Base-by-base conservation (phyloP, 495 filamentous ascomycete species). In the Platismatia glauca region DNA sequence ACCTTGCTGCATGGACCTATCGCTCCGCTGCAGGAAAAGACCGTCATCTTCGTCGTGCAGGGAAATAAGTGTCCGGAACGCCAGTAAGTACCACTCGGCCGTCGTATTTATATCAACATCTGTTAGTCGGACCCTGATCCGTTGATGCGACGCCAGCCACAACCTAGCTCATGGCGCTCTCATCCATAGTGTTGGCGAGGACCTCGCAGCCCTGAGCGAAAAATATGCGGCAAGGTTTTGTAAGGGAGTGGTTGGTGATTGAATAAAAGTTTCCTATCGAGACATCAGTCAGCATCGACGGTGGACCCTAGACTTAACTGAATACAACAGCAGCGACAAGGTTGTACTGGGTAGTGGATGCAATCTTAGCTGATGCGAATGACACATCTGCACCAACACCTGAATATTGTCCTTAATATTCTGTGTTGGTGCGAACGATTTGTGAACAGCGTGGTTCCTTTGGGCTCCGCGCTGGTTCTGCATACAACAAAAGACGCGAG, bases 231-330 rank as follows among this genome's bases (percentile, higher is more conserved):
- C 86, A 86, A n/a, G 81, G 76, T 44, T 76, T 78, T 9, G 34
- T 60, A 57, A 82, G 78, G 66, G 84, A 82, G 31, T 85, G 81
- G 68, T 96, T 96, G 44, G 79, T 75, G 64, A 96, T 92, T 67
- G 83, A 87, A 70, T 96, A 96, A 57, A 89, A 83, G 64, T 95
- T 96, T 48, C 89, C 90, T 95, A 66, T 60, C 34, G 1, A 34
- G 29, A 27, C n/a, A 16, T 60, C 29, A 33, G 52, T 63, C 57
- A 70, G 63, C 59, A 27, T 52, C 22, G 13, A 31, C 48, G 31
- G 0, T 22, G 13, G 44, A 24, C n/a, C 22, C 24, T 52, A 31
- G 4, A n/a, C n/a, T n/a, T n/a, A 8, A 52, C 16, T 31, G 24
- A 15, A 3, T 0, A 6, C 13, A 52, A 20, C 7, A 31, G 48